Evolutionary conservation across 2,329 filamentous ascomycete species (phyloP), one percentile per base, ranked within the genome.

Genomic region (Thielaviopsis punctulata): DNA sequence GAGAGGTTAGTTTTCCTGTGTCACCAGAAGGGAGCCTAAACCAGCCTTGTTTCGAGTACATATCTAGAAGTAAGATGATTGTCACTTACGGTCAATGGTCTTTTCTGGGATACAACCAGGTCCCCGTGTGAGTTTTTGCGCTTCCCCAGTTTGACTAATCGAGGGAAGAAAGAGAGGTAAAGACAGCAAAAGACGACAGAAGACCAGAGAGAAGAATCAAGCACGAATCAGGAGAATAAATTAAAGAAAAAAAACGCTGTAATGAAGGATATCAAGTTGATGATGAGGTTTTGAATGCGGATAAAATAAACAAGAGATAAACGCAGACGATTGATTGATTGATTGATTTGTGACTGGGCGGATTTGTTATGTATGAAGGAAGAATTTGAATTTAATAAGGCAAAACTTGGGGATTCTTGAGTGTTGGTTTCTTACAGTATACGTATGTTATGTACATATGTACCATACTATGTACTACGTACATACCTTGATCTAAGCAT

Each of bases 61-160:
- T 41, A 41, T 10, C 7, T 1, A 15, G 19, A 6, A 4, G 18
- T 27, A 25, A 6, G 21, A 23, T 43, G 15, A 18, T 12, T 27
- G 15, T 27, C 45, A 71, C 77, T 67, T 66, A 82, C 79, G 62
- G 73, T 69, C 76, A 80, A 80, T 64, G 63, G 73, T 69, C 71
- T 73, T 68, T 80, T 80, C 48, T 69, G 68, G 65, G 71, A 71
- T 61, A 71, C 70, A 64, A 71, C 68, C 65, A 69, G 65, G 63
- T 78, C 76, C 69, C 74, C 75, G 68, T 70, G 68, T 59, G 79
- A 82, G 61, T 79, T 69, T 68, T 79, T 82, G 68, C 79, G 77
- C 71, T 82, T 82, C 73, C 76, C 77, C 75, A 76, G 73, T 66
- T 76, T 76, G 70, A 65, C 69, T 61, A 46, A 30, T 49, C 44